Conservation (phyloP, 164 flowering plant genomes). For the Kalanchoe fedtschenkoi region DNA sequence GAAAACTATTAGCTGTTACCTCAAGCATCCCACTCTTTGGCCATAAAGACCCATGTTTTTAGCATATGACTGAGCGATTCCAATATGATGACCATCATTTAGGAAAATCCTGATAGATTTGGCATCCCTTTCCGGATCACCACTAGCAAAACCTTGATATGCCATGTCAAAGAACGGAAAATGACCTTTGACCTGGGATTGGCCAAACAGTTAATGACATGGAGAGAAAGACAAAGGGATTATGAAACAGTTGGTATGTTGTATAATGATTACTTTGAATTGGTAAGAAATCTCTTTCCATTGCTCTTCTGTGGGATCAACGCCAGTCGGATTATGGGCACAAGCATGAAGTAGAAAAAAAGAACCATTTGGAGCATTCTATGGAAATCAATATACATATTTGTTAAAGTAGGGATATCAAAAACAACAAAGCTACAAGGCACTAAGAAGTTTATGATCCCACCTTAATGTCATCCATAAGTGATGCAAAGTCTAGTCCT, state of each 20-base stretch:
- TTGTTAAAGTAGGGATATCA: background rate
- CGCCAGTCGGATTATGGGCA: slow-evolving; percentile 99
- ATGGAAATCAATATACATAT: background rate
- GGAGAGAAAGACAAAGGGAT: background rate
- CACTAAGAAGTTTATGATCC: background rate
- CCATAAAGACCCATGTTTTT: slow-evolving; percentile 99
- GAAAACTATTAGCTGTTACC: slow-evolving; percentile 26
- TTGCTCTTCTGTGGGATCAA: slow-evolving; percentile 90
- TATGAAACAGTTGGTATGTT: background rate
- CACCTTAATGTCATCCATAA: slow-evolving; percentile 90
- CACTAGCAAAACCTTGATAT: slow-evolving; percentile 98
- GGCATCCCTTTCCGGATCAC: slow-evolving; percentile 92
- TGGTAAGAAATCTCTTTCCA: slow-evolving; percentile 88
- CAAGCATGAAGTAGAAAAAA: slow-evolving; percentile 95
- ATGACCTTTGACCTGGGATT: slow-evolving; percentile 68
- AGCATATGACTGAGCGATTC: slow-evolving; percentile 91
- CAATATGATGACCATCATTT: slow-evolving; percentile 86
- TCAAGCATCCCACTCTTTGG: slow-evolving; percentile 93
- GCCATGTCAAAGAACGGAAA: slow-evolving; percentile 98
- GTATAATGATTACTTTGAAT: slow-evolving; percentile 40
- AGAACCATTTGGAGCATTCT: slow-evolving; percentile 97
- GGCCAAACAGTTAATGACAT: background rate
- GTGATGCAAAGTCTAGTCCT: slow-evolving; percentile 69
- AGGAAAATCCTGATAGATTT: slow-evolving; percentile 84
- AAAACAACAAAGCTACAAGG: background rate